A percentile compares a stretch with the other conserved stretches of the same genome.
Evolutionary conservation across 805 yeast genomes (phyloP).

Genomic region (Clavispora phyllophila): DNA sequence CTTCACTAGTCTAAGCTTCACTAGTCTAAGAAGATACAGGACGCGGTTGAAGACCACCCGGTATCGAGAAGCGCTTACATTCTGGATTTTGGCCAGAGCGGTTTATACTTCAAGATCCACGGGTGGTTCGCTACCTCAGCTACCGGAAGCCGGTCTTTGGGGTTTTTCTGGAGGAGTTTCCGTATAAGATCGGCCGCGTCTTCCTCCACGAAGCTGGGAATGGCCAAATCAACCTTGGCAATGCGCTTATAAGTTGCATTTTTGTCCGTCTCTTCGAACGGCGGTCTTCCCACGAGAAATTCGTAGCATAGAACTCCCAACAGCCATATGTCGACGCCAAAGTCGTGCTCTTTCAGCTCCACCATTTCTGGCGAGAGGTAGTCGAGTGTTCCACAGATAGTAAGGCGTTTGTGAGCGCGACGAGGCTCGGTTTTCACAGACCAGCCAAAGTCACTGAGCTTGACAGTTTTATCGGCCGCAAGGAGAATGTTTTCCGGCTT

Average conservation of each 20-base stretch:
- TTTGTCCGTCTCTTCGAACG: slow-evolving; percentile 79
- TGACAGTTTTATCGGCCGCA: slow-evolving; percentile 69
- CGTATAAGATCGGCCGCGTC: slow-evolving; percentile 77
- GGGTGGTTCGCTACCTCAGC: slow-evolving; percentile 68
- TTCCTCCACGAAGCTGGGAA: slow-evolving; percentile 63
- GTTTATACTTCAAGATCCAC: slow-evolving; percentile 69
- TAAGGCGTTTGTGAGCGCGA: slow-evolving; percentile 45
- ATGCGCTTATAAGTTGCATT: slow-evolving; percentile 79
- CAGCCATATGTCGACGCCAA: slow-evolving; percentile 86
- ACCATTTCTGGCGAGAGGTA: slow-evolving; percentile 95
- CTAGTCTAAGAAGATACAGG: too few relatives aligned
- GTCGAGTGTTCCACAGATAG: slow-evolving; percentile 93
- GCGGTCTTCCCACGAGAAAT: slow-evolving; percentile 82
- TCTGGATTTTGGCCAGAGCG: slow-evolving; percentile 47
- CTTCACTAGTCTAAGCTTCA: too few relatives aligned
- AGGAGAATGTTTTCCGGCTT: slow-evolving; percentile 90
- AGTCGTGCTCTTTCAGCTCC: slow-evolving; percentile 73
- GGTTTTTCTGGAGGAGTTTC: slow-evolving; percentile 60
- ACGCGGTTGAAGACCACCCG: too few relatives aligned
- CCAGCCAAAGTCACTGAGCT: slow-evolving; percentile 96
- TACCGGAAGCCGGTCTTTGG: slow-evolving; percentile 59
- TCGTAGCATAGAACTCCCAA: slow-evolving; percentile 85
- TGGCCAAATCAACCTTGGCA: slow-evolving; percentile 64
- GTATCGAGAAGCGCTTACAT: too few relatives aligned
- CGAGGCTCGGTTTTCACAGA: slow-evolving; percentile 49